Evolutionary conservation across 495 filamentous ascomycete species (phyloP).

Genomic region (Melanomma pulvis-pyrius): DNA sequence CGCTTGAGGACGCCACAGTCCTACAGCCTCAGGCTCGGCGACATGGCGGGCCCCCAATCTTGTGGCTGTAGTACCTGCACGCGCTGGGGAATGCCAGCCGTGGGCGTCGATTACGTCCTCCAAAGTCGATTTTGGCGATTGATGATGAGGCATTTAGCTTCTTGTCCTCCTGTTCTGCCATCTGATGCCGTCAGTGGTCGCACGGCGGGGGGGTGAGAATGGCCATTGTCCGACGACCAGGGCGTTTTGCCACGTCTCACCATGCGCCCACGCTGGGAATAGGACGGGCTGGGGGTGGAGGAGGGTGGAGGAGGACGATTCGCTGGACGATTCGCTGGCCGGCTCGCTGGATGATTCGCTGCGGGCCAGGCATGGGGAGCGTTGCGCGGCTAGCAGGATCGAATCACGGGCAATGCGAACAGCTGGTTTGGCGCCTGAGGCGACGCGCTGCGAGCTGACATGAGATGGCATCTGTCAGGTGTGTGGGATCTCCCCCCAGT

Average conservation of each 20-base stretch:
- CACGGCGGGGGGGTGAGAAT: constrained; percentile 16
- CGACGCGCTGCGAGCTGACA: constrained; percentile 20
- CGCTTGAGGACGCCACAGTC: constrained; percentile 28
- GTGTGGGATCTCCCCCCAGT: neutral
- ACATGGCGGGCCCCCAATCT: neutral
- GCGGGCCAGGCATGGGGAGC: constrained; percentile 1
- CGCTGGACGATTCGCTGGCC: constrained; percentile 11
- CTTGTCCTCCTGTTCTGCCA: constrained; percentile 6
- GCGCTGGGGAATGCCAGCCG: constrained; percentile 3
- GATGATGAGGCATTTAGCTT: constrained; percentile 1
- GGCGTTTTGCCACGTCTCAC: constrained; percentile 34
- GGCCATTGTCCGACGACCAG: constrained; percentile 29
- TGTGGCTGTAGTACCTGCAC: constrained; percentile 7
- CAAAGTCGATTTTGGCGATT: neutral
- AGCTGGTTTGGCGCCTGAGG: constrained; percentile 34
- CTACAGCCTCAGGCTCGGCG: constrained; percentile 19
- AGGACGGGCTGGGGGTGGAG: neutral
- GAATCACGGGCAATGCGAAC: constrained; percentile 34
- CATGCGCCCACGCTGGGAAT: constrained; percentile 13
- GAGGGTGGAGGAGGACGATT: no score
- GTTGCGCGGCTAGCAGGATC: constrained; percentile 35
- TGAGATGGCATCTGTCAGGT: neutral
- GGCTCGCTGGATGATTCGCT: constrained; percentile 9
- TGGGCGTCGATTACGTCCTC: constrained; percentile 22
- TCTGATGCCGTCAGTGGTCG: constrained; percentile 28